phyloP scores from a whole-genome alignment of 768 basidiomycete genomes.

The Clathrus columnatus region DNA sequence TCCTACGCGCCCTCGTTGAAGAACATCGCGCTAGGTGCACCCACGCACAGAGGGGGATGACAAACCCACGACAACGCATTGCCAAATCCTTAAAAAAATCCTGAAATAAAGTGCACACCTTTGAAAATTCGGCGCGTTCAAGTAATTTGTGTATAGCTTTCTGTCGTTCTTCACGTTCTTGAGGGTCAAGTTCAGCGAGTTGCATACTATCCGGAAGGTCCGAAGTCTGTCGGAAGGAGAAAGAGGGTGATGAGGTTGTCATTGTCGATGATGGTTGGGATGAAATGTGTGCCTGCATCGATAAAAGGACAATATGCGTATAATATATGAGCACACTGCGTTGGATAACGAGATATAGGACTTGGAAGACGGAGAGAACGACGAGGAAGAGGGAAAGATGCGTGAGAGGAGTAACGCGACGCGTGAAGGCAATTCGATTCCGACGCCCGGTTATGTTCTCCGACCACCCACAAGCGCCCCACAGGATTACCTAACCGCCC shows the following conservation, averaged over 20 bases:
- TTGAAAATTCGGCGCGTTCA: constrained; percentile 70
- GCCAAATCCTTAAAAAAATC: neutral
- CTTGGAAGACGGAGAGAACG: constrained; percentile 31
- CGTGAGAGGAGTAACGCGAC: constrained; percentile 2
- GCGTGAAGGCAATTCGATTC: constrained; percentile 5
- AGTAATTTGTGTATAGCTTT: constrained; percentile 67
- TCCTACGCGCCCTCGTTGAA: constrained; percentile 16
- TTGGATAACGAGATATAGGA: constrained; percentile 24
- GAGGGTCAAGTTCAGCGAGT: constrained; percentile 34
- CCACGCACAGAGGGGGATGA: neutral
- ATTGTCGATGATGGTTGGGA: constrained; percentile 53
- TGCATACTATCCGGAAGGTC: constrained; percentile 26
- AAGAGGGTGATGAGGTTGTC: constrained; percentile 74
- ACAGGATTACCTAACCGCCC: neutral
- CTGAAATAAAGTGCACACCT: constrained; percentile 44
- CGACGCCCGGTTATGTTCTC: neutral
- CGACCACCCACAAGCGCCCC: neutral
- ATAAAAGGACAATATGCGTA: constrained; percentile 15
- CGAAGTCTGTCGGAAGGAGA: constrained; percentile 45
- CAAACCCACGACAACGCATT: neutral
- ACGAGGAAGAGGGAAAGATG: constrained; percentile 19
- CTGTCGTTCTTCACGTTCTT: constrained; percentile 53
- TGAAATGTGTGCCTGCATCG: constrained; percentile 14
- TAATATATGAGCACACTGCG: constrained; percentile 21
- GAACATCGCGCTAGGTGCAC: constrained; percentile 11